Percentiles rank a stretch among this genome's conserved stretches.
Conservation (phyloP, 179 eudicot species). For the Drosera spatulata region DNA sequence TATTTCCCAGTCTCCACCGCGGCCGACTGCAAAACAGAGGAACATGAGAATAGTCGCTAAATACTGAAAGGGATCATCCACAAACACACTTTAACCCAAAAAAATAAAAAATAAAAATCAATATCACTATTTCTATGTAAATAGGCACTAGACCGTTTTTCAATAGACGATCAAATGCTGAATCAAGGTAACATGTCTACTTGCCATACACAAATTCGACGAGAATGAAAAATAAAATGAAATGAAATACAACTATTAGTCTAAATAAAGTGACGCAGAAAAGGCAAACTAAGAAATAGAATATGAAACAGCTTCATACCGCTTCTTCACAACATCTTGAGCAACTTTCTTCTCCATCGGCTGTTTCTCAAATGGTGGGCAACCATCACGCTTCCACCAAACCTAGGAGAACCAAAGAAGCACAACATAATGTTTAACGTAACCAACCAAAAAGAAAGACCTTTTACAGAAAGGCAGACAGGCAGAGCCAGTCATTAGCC, state of each 20-base stretch:
- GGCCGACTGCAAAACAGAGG: constrained; percentile 49
- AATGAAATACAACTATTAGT: not conserved
- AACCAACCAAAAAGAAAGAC: not conserved
- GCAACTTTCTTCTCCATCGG: constrained; percentile 54
- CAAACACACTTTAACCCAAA: too few species aligned
- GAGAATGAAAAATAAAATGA: too few species aligned
- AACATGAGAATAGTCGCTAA: not conserved
- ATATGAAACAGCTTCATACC: constrained; percentile 28
- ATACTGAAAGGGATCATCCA: too few species aligned
- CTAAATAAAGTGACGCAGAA: not conserved
- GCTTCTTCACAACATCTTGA: constrained; percentile 69
- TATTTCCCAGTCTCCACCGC: constrained; percentile 94
- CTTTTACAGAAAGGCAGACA: not conserved
- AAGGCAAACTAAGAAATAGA: not conserved
- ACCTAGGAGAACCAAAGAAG: constrained; percentile 36
- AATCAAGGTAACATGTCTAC: too few species aligned
- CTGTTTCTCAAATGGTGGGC: constrained; percentile 87
- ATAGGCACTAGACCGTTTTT: too few species aligned
- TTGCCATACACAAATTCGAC: too few species aligned
- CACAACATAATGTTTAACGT: not conserved
- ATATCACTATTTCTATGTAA: too few species aligned
- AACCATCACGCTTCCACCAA: constrained; percentile 99
- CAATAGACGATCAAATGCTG: too few species aligned
- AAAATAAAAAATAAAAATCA: too few species aligned
- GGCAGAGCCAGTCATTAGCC: constrained; percentile 12